Evolutionary conservation across 495 filamentous ascomycete genomes (phyloP), one percentile per base, ranked within the genome.

Genomic region (Penicillium psychrofluorescens): DNA sequence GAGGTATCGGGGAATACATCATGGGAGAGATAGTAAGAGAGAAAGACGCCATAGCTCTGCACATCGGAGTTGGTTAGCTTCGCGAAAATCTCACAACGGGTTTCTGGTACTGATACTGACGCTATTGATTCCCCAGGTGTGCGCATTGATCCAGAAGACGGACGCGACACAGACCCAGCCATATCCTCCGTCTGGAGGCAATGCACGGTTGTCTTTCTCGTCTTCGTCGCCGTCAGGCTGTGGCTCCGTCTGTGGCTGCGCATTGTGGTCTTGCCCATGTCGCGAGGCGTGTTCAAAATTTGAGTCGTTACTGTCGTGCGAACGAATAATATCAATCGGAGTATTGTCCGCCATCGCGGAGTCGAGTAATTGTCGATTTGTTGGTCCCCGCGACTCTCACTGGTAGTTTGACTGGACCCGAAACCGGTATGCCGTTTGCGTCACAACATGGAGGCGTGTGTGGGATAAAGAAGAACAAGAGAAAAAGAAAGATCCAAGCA

Each of bases 11-110:
- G 76, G 46, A 81, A 85, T 12, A 68, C 63, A 41, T 79, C 59
- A 35, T 76, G 61, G 6, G 74, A 73, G 28, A 88, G 72, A 50
- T 88, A 90, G 54, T 85, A 74, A 10, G 79, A 78, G 3, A 89
- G 77, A 58, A 83, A 89, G 9, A 90, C 81, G 10, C 81, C 80
- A 48, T 81, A 90, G 35, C 61, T 66, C 67, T 67, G 43, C 6
- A 35, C 15, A 28, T 38, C 6, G 12, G 8, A 16, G 35, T 51
- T 49, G 50, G 54, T 49, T 11, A 34, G 5, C 32, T 16, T 16
- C n/a, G 32, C 10, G 32, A 40, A 29, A 29, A 29, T n/a, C 11
- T 6, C n/a, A 29, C n/a, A 14, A 38, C 8, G 10, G 13, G 4
- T n/a, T n/a, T n/a, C n/a, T n/a, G n/a, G n/a, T n/a, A n/a, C 9